Conservation (phyloP, 192 early-diverging fungal genomes). For the Coemansia interrupta region DNA sequence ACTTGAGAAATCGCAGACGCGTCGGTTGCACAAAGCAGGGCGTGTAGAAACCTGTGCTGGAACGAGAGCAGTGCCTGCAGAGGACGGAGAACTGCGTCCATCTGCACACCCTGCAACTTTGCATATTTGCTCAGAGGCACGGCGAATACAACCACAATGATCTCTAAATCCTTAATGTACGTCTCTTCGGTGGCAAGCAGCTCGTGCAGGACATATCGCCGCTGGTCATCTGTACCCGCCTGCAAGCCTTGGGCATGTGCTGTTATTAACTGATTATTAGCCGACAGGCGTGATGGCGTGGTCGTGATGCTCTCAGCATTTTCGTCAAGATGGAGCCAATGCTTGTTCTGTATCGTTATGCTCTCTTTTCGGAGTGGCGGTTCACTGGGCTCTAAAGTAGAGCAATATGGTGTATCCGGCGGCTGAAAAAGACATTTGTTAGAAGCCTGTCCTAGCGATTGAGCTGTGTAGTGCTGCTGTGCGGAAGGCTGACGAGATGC, state of each 20-base stretch:
- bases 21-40: slow-evolving; percentile 10
- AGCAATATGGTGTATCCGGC: not conserved
- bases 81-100: slow-evolving; percentile 28
- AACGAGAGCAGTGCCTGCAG: slow-evolving; percentile 34
- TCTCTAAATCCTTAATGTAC: slow-evolving; percentile 54
- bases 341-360: slow-evolving; percentile 1
- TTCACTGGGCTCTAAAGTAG: not conserved
- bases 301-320: not conserved
- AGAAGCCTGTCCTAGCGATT: not conserved
- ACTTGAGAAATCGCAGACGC: slow-evolving; percentile 22
- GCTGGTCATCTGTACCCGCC: slow-evolving; percentile 13
- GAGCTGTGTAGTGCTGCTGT: not conserved
- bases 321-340: not conserved
- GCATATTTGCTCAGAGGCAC: slow-evolving; percentile 31
- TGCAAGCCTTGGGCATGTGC: not conserved
- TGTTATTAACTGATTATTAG: too few relatives aligned
- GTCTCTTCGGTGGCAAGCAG: slow-evolving; percentile 51
- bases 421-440: slow-evolving; percentile 9
- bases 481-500: not conserved
- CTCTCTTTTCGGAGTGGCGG: slow-evolving; percentile 23
- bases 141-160: slow-evolving; percentile 43
- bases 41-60: slow-evolving; percentile 28
- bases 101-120: slow-evolving; percentile 10
- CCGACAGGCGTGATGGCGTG: not conserved
- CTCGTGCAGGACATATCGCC: slow-evolving; percentile 47